Evolutionary conservation across 2,329 filamentous ascomycete genomes (phyloP), one percentile per base, ranked within the genome.

Genomic region (Hymenoscyphus salicellus): DNA sequence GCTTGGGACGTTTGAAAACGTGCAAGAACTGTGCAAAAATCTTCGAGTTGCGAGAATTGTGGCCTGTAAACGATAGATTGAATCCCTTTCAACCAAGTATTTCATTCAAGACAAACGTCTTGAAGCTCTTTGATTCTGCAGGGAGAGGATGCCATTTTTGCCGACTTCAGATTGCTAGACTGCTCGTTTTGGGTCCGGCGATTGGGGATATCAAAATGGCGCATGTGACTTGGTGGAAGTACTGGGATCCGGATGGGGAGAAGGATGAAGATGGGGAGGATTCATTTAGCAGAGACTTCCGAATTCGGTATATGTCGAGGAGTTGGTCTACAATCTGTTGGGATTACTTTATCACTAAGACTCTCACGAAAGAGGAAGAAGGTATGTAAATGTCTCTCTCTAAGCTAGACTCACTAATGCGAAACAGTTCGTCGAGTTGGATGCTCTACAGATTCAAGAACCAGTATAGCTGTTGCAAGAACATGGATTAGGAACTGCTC

Each of bases 181-280:
- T 65, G 46, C 33, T 65, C 2, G 30, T 23, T 23, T 10, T 56
- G 5, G 57, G 49, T 23, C 41, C 59, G n/a, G n/a, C 30, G 8
- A 60, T 52, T 57, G 55, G n/a, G 49, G 41, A 62, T 52, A 58
- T 65, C 7, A 36, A 26, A 3, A 30, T 23, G 20, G 63, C 41
- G 16, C 32, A 65, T 52, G 60, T 65, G 20, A 59, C 56, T 7
- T 65, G 63, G 63, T 65, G 63, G 63, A 65, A 65, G n/a, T 65
- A 52, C 30, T 64, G 63, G 63, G 32, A 23, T 52, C 49, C 36
- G 6, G 49, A 61, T 41, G 16, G 28, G 11, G 36, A 59, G 38
- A n/a, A 20, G 2, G 43, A 55, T 1, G 55, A 61, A 2, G 10
- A 30, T 6, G 43, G 38, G 1, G 55, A 61, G 14, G n/a, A 38